Percentiles rank a stretch among this genome's conserved stretches.
phyloP scores from a whole-genome alignment of 2,329 filamentous ascomycete genomes.

The Zasmidium citrigriseum region DNA sequence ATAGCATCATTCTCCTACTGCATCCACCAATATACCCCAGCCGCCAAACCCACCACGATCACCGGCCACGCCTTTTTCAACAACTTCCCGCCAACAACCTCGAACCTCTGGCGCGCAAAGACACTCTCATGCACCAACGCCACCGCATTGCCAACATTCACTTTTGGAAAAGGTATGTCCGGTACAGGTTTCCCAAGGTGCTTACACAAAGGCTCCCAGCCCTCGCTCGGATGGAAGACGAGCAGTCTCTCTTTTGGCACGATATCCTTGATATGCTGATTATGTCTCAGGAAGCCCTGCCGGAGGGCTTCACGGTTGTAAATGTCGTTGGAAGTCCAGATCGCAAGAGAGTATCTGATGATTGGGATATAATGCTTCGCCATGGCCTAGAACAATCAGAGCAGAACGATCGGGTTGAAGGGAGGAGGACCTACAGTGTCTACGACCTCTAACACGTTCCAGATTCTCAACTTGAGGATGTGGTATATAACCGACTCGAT shows the following conservation, averaged over 20 bases:
- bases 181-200: conserved; percentile 1
- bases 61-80: not conserved
- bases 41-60: not conserved
- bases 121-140: not conserved
- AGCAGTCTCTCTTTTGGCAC: conserved; percentile 2
- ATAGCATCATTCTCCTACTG: not conserved
- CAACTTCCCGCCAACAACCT: not conserved
- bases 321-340: not conserved
- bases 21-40: not conserved
- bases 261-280: not conserved
- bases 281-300: conserved; percentile 6
- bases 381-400: not conserved
- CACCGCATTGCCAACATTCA: not conserved
- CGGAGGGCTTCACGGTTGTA: not conserved
- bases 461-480: not conserved
- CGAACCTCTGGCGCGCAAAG: not conserved
- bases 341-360: not conserved
- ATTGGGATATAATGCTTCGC: not conserved
- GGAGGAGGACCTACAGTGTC: not conserved
- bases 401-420: not conserved
- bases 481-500: not conserved
- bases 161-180: not conserved
- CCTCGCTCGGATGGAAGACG: not conserved
- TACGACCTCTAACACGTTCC: not conserved
- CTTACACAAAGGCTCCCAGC: conserved; percentile 1